A percentile compares a stretch with the other conserved stretches of the same genome.
Conservation (phyloP, 23 red algal genomes). For the Gracilaria domingensis region DNA sequence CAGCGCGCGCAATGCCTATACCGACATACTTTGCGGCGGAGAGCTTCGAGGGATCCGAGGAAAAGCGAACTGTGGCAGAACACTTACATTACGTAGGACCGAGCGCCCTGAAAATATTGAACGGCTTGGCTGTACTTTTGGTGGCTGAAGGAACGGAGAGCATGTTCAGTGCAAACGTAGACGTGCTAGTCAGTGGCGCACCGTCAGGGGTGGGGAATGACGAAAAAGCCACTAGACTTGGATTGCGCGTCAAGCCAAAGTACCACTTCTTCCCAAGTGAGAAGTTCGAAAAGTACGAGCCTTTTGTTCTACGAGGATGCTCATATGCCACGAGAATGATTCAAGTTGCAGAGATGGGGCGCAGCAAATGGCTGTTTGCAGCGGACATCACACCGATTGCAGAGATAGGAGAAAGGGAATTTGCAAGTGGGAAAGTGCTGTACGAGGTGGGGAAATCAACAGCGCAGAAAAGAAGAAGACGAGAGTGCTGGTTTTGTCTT, state of each 20-base stretch:
- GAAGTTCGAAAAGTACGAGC: conserved; percentile 17
- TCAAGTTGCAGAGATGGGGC: conserved; percentile 5
- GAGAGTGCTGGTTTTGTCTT: conserved; percentile 35
- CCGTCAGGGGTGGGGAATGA: conserved; percentile 1
- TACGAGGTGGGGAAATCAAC: neutral
- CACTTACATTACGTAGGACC: conserved; percentile 16
- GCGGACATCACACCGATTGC: conserved; percentile 21
- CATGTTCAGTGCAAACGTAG: conserved; percentile 4
- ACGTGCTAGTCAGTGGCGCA: neutral
- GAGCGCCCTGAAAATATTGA: conserved; percentile 4
- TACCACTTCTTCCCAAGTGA: conserved; percentile 16
- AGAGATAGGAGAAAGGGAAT: conserved; percentile 2
- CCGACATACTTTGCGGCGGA: conserved; percentile 28
- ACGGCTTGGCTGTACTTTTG: conserved; percentile 11
- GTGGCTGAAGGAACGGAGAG: neutral
- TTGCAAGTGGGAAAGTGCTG: conserved; percentile 16
- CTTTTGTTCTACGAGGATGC: conserved; percentile 1
- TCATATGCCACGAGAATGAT: conserved; percentile 30
- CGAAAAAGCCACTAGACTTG: conserved; percentile 2
- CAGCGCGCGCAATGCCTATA: neutral
- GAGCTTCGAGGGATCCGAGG: neutral
- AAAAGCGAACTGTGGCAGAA: neutral
- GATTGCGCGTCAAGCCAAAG: conserved; percentile 24
- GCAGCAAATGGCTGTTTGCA: conserved; percentile 14
- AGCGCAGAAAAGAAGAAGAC: conserved; percentile 6